Base-by-base conservation (phyloP, 805 yeast genomes). In the Starmerella sirachaensis region DNA sequence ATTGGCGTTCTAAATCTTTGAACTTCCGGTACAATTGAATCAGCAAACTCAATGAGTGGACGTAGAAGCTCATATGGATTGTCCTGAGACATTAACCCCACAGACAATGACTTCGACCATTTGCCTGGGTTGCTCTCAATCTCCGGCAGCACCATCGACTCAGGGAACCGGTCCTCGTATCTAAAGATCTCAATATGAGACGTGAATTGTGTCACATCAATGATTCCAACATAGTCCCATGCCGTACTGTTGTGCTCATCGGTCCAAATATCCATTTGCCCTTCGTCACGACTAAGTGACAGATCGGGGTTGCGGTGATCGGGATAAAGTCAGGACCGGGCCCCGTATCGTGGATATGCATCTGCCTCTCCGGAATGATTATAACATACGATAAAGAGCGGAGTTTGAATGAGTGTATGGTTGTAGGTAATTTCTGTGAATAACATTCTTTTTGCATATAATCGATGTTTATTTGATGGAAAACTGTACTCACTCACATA, bases 181-280 rank as follows among this genome's bases (percentile, higher is more conserved):
- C 68, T 68, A 56, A 80, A 88, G 8, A 88, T 69, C 56, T 83
- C 88, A 9, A 81, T 67, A 32, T 96, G 64, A 1, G 95, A 82
- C 1, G 95, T 95, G 0, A 93, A 78, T 0, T 95, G 82, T 1
- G 96, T 96, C 0, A 94, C 81, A 57, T 88, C 98, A 2, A 88
- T 70, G 8, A 86, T 93, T 13, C 86, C 75, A 20, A 93, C 93
- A 60, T 80, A 85, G 26, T 48, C 52, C 49, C 49, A 45, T 4
- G 40, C 39, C 5, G 43, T 40, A 18, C 33, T 14, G 23, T 21
- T 28, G 10, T 31, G 26, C 18, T 29, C 20, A 7, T 38, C 40
- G 1, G 38, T 33, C 48, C 48, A 45, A 2, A 37, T 35, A 9
- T 38, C 45, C 27, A 31, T 21, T n/a, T n/a, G n/a, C n/a, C n/a